A percentile compares a stretch with the other conserved stretches of the same genome.
These are phyloP conservation scores for Pontederia paniculata DNA, from an alignment of 176 grass and related monocot genomes.

Conservation along the genomic window DNA sequence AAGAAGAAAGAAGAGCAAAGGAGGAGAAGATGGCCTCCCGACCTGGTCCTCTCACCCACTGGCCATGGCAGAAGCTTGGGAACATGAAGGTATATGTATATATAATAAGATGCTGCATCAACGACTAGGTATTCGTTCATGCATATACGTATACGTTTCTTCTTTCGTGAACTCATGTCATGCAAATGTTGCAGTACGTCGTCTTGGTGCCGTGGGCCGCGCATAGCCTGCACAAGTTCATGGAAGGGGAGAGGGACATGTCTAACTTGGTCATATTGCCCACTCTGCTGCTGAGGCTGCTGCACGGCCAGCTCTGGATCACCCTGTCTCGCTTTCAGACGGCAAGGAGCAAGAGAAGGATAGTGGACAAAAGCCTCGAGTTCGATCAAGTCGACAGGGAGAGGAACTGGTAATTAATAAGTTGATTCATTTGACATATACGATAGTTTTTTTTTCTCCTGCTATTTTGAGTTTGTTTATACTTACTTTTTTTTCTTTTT, in stretches of 20 bases:
- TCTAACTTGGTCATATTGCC: conserved; percentile 25
- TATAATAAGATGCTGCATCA: neutral
- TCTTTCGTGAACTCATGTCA: neutral
- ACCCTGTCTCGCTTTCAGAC: conserved; percentile 1
- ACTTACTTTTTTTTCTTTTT: no score
- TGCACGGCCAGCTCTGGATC: conserved; percentile 3
- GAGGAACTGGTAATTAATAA: conserved; percentile 48
- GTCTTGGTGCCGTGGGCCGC: conserved; percentile 46
- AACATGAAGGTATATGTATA: conserved; percentile 37
- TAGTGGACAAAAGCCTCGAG: conserved; percentile 16
- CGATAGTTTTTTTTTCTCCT: neutral
- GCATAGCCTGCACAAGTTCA: conserved; percentile 33
- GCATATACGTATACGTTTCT: neutral
- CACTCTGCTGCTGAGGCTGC: conserved; percentile 8
- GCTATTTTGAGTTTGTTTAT: neutral
- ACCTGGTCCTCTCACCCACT: conserved; percentile 40
- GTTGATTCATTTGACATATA: no score
- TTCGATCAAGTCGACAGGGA: conserved; percentile 49
- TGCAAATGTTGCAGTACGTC: conserved; percentile 24
- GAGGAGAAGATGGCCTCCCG: conserved; percentile 32
- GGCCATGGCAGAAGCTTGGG: conserved; percentile 57
- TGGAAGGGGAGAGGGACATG: conserved; percentile 23
- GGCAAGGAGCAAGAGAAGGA: conserved; percentile 1
- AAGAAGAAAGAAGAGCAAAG: no score
- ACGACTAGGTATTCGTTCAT: neutral